phyloP scores from a whole-genome alignment of 129 eudicot species.

The Apium graveolens region DNA sequence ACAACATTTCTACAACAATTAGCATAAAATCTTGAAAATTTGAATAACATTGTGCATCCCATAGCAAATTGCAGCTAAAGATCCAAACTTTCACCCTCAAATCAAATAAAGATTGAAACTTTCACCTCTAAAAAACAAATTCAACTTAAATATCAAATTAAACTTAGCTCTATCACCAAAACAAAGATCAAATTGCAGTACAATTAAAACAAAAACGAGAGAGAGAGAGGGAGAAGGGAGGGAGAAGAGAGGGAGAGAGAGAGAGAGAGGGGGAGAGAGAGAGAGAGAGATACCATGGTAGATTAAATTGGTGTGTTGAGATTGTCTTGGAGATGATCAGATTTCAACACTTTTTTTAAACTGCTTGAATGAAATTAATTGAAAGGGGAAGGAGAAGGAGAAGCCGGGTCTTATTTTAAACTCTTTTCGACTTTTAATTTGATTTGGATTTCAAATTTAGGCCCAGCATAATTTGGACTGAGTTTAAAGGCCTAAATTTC shows the following conservation, averaged over 20 bases:
- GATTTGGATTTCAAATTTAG: too few species aligned
- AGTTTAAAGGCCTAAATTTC: too few species aligned
- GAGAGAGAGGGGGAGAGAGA: too few species aligned
- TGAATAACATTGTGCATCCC: background rate
- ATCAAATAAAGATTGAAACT: background rate
- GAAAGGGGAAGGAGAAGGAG: background rate
- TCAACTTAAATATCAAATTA: too few species aligned
- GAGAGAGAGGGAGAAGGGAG: too few species aligned
- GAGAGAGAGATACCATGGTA: background rate
- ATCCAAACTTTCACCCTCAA: background rate
- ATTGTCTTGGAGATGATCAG: background rate
- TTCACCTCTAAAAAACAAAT: too few species aligned
- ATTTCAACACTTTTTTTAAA: background rate
- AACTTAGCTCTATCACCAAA: background rate
- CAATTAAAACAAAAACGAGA: background rate
- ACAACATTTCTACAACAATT: background rate
- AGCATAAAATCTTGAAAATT: background rate
- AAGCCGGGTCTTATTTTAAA: background rate
- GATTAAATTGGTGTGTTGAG: background rate
- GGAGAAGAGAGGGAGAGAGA: too few species aligned
- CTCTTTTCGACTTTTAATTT: background rate
- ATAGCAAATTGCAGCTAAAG: background rate
- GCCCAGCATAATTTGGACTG: background rate
- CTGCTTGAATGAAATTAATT: background rate
- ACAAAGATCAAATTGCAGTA: background rate